These are phyloP conservation scores for Penicillium sp. DNA, from an alignment of 2,329 filamentous ascomycete genomes.

Conservation along the genomic window DNA sequence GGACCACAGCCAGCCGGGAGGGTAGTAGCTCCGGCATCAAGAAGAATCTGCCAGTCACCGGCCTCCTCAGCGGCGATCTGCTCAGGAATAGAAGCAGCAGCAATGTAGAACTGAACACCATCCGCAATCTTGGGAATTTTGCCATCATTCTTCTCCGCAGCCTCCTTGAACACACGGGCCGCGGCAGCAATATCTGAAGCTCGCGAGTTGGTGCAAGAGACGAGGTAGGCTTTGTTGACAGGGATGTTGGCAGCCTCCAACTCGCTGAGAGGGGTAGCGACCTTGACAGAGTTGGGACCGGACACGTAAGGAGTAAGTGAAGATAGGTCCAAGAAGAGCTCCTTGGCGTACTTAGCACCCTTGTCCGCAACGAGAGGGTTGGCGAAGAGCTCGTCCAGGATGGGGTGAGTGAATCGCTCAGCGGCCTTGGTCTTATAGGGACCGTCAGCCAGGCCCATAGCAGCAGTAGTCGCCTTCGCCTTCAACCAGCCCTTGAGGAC, in stretches of 20 bases:
- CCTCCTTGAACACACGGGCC: constrained; percentile 80
- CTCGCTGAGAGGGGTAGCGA: constrained; percentile 72
- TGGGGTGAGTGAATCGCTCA: constrained; percentile 67
- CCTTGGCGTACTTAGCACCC: constrained; percentile 78
- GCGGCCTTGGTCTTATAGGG: constrained; percentile 49
- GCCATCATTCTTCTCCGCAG: constrained; percentile 59
- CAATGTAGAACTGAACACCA: constrained; percentile 83
- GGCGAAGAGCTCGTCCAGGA: constrained; percentile 68
- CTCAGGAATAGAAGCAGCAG: constrained; percentile 77
- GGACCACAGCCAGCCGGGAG: constrained; percentile 75
- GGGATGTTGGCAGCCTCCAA: constrained; percentile 72
- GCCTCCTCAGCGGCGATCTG: constrained; percentile 73
- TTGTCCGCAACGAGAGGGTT: constrained; percentile 69
- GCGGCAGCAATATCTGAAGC: constrained; percentile 78
- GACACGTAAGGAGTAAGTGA: constrained; percentile 81
- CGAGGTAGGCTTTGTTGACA: constrained; percentile 79
- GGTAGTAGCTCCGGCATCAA: constrained; percentile 73
- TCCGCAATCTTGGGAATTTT: constrained; percentile 67
- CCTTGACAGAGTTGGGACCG: constrained; percentile 87
- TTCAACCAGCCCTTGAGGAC: constrained; percentile 71
- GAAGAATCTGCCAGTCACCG: constrained; percentile 80
- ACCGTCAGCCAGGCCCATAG: constrained; percentile 56
- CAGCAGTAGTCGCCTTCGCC: constrained; percentile 69
- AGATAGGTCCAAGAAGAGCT: constrained; percentile 75
- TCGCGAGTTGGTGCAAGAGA: constrained; percentile 86